Conservation (phyloP, 2,329 filamentous ascomycete species). For the Endoconidiophora laricicola region DNA sequence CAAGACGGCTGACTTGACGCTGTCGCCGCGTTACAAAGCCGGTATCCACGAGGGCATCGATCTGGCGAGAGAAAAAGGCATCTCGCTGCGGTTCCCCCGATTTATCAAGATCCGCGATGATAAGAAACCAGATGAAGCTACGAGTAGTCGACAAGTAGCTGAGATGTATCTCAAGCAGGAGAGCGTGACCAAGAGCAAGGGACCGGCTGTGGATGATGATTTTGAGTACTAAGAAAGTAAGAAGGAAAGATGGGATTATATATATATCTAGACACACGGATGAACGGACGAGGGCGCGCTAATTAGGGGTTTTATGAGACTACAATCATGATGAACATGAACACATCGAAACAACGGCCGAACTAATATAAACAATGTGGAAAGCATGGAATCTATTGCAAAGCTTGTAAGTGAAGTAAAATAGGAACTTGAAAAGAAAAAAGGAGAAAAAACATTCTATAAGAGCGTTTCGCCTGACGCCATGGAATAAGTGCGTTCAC, state of each 20-base stretch:
- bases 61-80: slow-evolving; percentile 53
- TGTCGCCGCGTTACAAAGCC: slow-evolving; percentile 88
- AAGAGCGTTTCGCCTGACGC: slow-evolving; percentile 14
- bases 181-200: slow-evolving; percentile 72
- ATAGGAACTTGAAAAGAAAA: neutral
- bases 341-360: neutral
- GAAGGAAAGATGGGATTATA: neutral
- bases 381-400: neutral
- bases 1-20: slow-evolving; percentile 84
- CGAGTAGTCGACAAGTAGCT: slow-evolving; percentile 66
- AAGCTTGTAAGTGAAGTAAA: no score
- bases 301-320: neutral
- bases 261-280: neutral
- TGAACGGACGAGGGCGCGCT: neutral
- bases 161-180: slow-evolving; percentile 98
- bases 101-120: slow-evolving; percentile 88
- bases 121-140: slow-evolving; percentile 88
- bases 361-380: neutral
- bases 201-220: slow-evolving; percentile 79
- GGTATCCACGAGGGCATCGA: slow-evolving; percentile 68
- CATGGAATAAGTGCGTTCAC: slow-evolving; percentile 5
- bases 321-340: neutral
- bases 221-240: slow-evolving; percentile 63
- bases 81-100: slow-evolving; percentile 77
- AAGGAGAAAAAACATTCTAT: neutral